Conservation (phyloP, 2,329 filamentous ascomycete genomes). For the Pseudonectria buxi region DNA sequence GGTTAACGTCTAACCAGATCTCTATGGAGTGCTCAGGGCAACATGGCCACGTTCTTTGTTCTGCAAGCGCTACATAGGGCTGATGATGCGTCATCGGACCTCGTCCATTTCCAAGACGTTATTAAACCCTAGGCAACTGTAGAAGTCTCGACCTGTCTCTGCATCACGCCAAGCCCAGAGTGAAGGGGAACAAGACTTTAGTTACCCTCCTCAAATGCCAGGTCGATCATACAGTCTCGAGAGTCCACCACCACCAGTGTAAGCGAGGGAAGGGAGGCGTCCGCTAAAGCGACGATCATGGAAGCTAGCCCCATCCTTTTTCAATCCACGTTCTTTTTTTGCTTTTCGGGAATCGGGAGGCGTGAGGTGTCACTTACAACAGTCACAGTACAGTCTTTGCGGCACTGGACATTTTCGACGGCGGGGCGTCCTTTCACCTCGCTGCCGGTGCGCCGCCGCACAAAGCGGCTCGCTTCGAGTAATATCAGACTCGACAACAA, state of each 20-base stretch:
- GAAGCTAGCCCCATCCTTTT: slow-evolving; percentile 16
- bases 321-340: no score
- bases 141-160: no score
- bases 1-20: no score
- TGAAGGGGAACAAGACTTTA: no score
- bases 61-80: no score
- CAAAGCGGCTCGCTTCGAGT: slow-evolving; percentile 11
- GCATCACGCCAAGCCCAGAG: slow-evolving; percentile 1
- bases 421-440: neutral
- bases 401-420: slow-evolving; percentile 1
- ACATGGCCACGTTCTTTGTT: no score
- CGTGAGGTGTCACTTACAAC: slow-evolving; percentile 9
- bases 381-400: slow-evolving; percentile 13
- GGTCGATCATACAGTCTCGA: slow-evolving; percentile 16
- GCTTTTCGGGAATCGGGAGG: slow-evolving; percentile 11
- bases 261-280: slow-evolving; percentile 25
- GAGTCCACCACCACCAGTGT: slow-evolving; percentile 18
- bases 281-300: slow-evolving; percentile 25
- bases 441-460: slow-evolving; percentile 13
- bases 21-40: no score
- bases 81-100: no score
- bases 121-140: no score
- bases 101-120: no score
- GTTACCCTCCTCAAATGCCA: slow-evolving; percentile 14
- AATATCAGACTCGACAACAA: slow-evolving; percentile 6